These are phyloP conservation scores for Orbilia quercus DNA, from an alignment of 2,329 filamentous ascomycete species.

Conservation along the genomic window DNA sequence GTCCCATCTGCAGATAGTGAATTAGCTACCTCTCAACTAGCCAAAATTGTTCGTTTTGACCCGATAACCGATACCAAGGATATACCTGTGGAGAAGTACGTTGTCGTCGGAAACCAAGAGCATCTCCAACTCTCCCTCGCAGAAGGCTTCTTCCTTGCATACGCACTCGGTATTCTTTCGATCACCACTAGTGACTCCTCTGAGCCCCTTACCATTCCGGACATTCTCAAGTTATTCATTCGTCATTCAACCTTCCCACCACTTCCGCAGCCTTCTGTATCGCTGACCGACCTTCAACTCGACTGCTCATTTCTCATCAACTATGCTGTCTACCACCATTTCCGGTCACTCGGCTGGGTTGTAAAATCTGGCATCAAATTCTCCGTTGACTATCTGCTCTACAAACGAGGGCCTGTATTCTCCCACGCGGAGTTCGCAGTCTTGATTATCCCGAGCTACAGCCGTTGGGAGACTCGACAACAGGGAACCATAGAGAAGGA, in stretches of 20 bases:
- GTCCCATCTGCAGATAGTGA: not conserved
- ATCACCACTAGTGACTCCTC: slow-evolving; percentile 64
- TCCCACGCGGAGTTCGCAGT: slow-evolving; percentile 94
- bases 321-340: slow-evolving; percentile 94
- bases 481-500: slow-evolving; percentile 65
- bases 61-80: slow-evolving; percentile 21
- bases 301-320: slow-evolving; percentile 87
- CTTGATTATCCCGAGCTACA: slow-evolving; percentile 84
- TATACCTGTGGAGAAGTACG: slow-evolving; percentile 20
- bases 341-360: slow-evolving; percentile 94
- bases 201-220: slow-evolving; percentile 66
- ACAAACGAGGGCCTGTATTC: slow-evolving; percentile 91
- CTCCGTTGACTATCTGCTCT: slow-evolving; percentile 92
- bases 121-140: slow-evolving; percentile 92
- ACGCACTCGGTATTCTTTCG: slow-evolving; percentile 78
- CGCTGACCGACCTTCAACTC: slow-evolving; percentile 67
- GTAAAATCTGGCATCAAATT: slow-evolving; percentile 94
- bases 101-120: slow-evolving; percentile 72
- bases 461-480: slow-evolving; percentile 73
- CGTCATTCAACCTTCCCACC: slow-evolving; percentile 77
- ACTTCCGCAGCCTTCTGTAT: slow-evolving; percentile 61
- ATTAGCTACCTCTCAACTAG: not conserved
- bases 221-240: slow-evolving; percentile 76
- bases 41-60: slow-evolving; percentile 38
- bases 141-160: slow-evolving; percentile 90